Evolutionary conservation across 1,139 yeast species (phyloP).

Genomic region (Protomyces arabidopsidicola): DNA sequence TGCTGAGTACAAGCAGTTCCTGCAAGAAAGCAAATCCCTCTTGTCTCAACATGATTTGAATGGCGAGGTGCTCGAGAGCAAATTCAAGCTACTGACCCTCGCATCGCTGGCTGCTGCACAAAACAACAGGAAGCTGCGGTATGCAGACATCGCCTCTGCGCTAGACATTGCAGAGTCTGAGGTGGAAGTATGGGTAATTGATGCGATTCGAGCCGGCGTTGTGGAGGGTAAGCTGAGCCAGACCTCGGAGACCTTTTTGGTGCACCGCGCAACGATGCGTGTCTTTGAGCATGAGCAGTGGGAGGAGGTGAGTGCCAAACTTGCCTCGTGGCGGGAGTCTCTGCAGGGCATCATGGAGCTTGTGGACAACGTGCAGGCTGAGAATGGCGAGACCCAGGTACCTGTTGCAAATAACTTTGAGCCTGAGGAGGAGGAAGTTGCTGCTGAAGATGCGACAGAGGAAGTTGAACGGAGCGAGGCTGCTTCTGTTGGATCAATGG

Average conservation of each 20-base stretch:
- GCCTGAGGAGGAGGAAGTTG: constrained; percentile 11
- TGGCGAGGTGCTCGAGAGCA: constrained; percentile 35
- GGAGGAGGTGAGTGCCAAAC: constrained; percentile 40
- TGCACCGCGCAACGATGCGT: constrained; percentile 44
- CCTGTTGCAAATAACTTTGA: neutral
- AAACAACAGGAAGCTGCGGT: constrained; percentile 36
- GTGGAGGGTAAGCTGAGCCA: constrained; percentile 47
- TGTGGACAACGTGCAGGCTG: constrained; percentile 25
- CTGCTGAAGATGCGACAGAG: constrained; percentile 31
- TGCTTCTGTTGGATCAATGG: constrained; percentile 3
- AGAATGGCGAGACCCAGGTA: neutral
- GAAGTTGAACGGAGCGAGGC: constrained; percentile 12
- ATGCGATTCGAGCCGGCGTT: constrained; percentile 45
- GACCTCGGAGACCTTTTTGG: constrained; percentile 40
- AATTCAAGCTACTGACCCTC: constrained; percentile 34
- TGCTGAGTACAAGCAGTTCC: constrained; percentile 33
- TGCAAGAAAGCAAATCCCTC: constrained; percentile 28
- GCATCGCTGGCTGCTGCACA: constrained; percentile 34
- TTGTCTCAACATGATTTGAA: constrained; percentile 31
- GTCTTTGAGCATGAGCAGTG: constrained; percentile 43
- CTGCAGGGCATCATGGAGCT: constrained; percentile 41
- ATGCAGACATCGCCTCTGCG: constrained; percentile 39
- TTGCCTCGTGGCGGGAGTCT: constrained; percentile 42
- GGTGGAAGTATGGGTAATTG: constrained; percentile 45
- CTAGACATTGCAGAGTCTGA: constrained; percentile 39